Evolutionary conservation across 371 early-diverging fungal genomes (phyloP).

Genomic region (Mortierella sp.): DNA sequence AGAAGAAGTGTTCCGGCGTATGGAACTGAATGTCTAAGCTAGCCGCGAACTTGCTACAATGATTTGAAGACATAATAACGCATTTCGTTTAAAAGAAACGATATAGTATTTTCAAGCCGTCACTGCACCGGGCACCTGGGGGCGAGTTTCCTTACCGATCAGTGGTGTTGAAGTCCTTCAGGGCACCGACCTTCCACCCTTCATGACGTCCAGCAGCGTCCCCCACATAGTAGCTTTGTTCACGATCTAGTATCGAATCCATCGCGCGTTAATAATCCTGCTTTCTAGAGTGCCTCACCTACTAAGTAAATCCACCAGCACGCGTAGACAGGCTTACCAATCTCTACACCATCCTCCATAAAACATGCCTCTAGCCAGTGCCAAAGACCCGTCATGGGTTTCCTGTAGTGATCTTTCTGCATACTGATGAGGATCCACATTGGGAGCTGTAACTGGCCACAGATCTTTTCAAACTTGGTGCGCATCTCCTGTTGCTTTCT

Average conservation of each 20-base stretch:
- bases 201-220: constrained; percentile 90
- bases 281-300: no score
- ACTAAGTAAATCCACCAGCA: no score
- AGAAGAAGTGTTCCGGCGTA: constrained; percentile 89
- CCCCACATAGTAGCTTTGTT: constrained; percentile 82
- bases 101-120: no score
- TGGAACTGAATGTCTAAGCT: constrained; percentile 79
- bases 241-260: constrained; percentile 53
- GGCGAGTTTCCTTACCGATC: constrained; percentile 77
- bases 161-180: constrained; percentile 82
- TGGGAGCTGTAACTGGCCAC: constrained; percentile 60
- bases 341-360: constrained; percentile 57
- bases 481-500: constrained; percentile 61
- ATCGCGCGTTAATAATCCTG: no score
- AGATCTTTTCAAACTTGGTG: constrained; percentile 62
- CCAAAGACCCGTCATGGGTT: constrained; percentile 92
- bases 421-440: constrained; percentile 73
- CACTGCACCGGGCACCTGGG: no score
- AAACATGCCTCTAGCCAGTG: constrained; percentile 62
- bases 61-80: no score
- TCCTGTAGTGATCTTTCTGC: constrained; percentile 78
- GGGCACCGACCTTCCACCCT: constrained; percentile 67
- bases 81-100: no score
- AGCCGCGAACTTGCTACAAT: constrained; percentile 83
- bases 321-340: constrained; percentile 48